Evolutionary conservation across 2,329 filamentous ascomycete genomes (phyloP), one percentile per base, ranked within the genome.

Genomic region (Colletotrichum sp.): DNA sequence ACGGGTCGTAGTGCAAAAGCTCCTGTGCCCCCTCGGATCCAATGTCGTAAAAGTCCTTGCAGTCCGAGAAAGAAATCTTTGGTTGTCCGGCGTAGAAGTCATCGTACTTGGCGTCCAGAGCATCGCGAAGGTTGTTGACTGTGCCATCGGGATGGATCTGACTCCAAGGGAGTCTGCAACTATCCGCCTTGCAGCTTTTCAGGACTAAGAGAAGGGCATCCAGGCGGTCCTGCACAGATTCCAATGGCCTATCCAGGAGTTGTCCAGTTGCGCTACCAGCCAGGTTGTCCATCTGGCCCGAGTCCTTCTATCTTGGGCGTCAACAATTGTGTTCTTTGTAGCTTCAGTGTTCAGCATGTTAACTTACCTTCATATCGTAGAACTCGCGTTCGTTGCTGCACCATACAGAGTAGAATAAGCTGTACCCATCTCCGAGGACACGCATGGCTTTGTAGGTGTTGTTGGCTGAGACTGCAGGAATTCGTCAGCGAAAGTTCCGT

Each of bases 321-420:
- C 38, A 69, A 27, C 24, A 43, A 43, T 13, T 3, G 15, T 24
- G 0, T 2, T 3, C 13, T 31, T 31, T 5, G 6, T 3, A 8
- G 12, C 18, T 24, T 38, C 13, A 18, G 15, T 62, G 21, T 36
- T 51, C 13, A 18, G 12, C 31, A 7, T 51, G 18, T 6, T n/a
- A 29, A 78, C 82, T 61, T 78, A 88, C 90, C 77, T 84, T 88
- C 51, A 93, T 78, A 75, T 93, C 87, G 78, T 93, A 94, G 3
- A 93, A 86, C 79, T 94, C 92, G 69, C 90, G 89, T 78, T 93
- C 91, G 66, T 91, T 90, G 16, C 83, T 92, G 78, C 93, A 94
- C 92, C 92, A 94, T 0, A 93, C 90, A 0, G 90, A 88, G 77
- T 94, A 94, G 74, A 91, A 90, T 7, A 93, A 79, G 77, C 88